Evolutionary conservation across 495 filamentous ascomycete species (phyloP), one percentile per base, ranked within the genome.

Genomic region (Penicillium daleae): DNA sequence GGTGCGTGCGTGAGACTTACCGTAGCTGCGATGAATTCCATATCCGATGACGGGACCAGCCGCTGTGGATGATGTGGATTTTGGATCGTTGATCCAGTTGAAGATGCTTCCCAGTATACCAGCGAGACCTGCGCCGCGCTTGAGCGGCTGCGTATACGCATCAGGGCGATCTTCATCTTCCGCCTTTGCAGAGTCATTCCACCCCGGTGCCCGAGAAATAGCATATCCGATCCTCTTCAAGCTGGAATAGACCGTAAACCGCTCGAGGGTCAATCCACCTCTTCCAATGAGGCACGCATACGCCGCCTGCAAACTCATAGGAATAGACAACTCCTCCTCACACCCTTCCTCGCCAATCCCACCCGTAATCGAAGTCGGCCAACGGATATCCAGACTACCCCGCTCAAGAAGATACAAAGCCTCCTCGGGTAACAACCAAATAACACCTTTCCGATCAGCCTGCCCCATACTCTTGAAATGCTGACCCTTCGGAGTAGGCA

Each of bases 371-470:
- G 70, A 67, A 12, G 44, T 67, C 32, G 90, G 90, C 90, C 90
- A 99, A 79, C 91, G 85, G 26, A 97, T 78, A 76, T 97, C 92
- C 66, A 99, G 60, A 62, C 82, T 90, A 0, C 94, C 95, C 64
- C 94, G 76, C 76, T 99, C 95, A 19, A 98, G 79, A 48, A 97
- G 68, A 72, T 92, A 98, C 52, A 99, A 76, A 7, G 92, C 90
- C 70, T 99, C 95, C 72, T 99, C 96, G 0, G 93, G 93, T n/a
- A 96, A 72, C 27, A 99, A 70, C 91, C 92, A 96, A 22, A 92
- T 67, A 51, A 82, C 82, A 27, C 86, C 82, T 64, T 76, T 79
- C 0, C 82, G 83, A 46, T 87, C 81, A 7, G 78, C 79, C 52
- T 76, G 79, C 2, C 89, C 89, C 56, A 89, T 82, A 9, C 80